Base-by-base conservation (phyloP, 176 grass and related monocot species). In the Juncus effusus region DNA sequence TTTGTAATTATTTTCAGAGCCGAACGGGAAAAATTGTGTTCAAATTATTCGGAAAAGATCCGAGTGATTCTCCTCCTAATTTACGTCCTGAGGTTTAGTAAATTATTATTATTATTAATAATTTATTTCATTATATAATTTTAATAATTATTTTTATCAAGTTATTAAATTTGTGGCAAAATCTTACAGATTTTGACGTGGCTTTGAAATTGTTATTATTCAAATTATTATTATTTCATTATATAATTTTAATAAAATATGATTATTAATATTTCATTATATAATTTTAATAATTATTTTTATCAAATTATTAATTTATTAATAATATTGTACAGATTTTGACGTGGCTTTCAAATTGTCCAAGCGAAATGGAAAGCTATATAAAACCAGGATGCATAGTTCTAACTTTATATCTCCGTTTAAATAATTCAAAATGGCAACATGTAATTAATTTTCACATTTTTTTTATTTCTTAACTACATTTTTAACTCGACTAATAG, bases 361-460 rank as follows among this genome's bases (percentile, higher is more conserved):
- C 92, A 66, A 86, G 67, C 63, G 92, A 91, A 44, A 77, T 96
- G 73, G 92, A 96, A 49, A 96, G 92, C 74, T 91, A 91, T 72
- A 91, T 96, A n/a, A 91, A 80, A 77, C 92, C 92, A 51, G 92
- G 92, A 9, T 96, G 92, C 74, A 74, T 96, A 28, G 85, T 96
- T 88, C 72, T 96, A 68, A 91, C 87, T 42, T 47, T 96, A 64
- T 96, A 96, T 59, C 74, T 96, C 61, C 77, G 74, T 38, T 78
- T 91, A 67, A 45, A 87, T 63, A 77, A 88, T 66, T 96, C 79
- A 78, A 73, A 78, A 70, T 96, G 87, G 87, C 64, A 88, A 28
- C 55, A 94, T 75, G 89, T 94, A 85, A 15, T 47, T 54, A 28
- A 49, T 58, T 16, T 40, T 13, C 19, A 14, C 5, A 38, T 12